Evolutionary conservation across 2,329 filamentous ascomycete genomes (phyloP).

Genomic region (Sarocladium oryzae): DNA sequence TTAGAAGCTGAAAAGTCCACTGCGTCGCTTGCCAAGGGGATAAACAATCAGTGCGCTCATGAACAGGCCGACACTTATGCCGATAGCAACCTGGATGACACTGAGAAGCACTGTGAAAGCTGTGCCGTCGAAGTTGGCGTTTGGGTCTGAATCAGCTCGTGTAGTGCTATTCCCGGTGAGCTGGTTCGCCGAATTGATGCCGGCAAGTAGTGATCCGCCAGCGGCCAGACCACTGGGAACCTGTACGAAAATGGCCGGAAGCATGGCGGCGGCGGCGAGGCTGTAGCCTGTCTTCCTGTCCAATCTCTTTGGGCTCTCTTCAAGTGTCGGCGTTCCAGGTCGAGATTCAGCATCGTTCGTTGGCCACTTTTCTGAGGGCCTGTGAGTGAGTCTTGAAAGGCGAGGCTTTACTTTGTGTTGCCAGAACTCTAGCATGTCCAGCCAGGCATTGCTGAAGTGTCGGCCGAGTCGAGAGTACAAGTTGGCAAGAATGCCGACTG

Average conservation of each 20-base stretch:
- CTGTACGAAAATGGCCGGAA: slow-evolving; percentile 77
- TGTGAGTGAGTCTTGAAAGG: slow-evolving; percentile 18
- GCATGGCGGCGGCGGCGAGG: slow-evolving; percentile 75
- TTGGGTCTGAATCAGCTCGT: slow-evolving; percentile 15
- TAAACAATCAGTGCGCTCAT: slow-evolving; percentile 50
- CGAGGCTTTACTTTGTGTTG: slow-evolving; percentile 35
- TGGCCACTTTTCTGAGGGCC: slow-evolving; percentile 25
- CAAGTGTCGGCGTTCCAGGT: slow-evolving; percentile 15
- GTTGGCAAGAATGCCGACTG: slow-evolving; percentile 72
- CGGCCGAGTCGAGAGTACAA: slow-evolving; percentile 65
- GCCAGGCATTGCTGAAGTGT: slow-evolving; percentile 47
- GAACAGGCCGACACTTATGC: slow-evolving; percentile 55
- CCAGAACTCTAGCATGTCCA: slow-evolving; percentile 45
- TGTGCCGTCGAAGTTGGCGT: slow-evolving; percentile 33
- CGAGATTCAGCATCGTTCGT: slow-evolving; percentile 27
- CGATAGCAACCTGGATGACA: slow-evolving; percentile 55
- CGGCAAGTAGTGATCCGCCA: slow-evolving; percentile 51
- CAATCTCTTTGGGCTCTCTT: slow-evolving; percentile 20
- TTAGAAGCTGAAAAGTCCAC: slow-evolving; percentile 50
- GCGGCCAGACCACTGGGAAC: slow-evolving; percentile 58
- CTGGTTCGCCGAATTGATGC: slow-evolving; percentile 49
- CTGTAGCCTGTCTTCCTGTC: slow-evolving; percentile 58
- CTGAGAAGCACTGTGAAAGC: slow-evolving; percentile 49
- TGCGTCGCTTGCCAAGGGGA: slow-evolving; percentile 50
- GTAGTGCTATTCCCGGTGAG: slow-evolving; percentile 37